Evolutionary conservation across 176 grass and related monocot species (phyloP).

Genomic region (Carex littledalei): DNA sequence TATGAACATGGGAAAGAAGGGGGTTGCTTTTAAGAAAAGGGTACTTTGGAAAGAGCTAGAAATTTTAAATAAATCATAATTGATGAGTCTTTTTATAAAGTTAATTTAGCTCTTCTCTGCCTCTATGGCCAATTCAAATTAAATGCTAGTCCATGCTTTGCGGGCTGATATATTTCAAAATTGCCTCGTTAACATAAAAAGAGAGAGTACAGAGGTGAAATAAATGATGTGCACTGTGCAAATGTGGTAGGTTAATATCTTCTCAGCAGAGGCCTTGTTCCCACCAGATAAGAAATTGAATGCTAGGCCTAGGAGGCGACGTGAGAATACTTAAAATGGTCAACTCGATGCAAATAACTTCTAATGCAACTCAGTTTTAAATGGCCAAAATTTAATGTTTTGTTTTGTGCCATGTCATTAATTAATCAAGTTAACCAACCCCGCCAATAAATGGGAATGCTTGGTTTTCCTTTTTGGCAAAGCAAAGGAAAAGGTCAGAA

Average conservation of each 20-base stretch:
- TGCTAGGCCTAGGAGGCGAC: too few relatives aligned
- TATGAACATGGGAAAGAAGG: constrained; percentile 15
- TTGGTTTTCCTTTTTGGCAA: neutral
- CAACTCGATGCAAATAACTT: neutral
- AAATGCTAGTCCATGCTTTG: neutral
- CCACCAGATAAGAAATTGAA: constrained; percentile 5
- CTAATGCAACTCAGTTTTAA: neutral
- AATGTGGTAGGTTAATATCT: neutral
- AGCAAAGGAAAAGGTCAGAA: neutral
- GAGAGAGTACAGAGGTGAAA: neutral
- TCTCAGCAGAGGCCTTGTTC: too few relatives aligned
- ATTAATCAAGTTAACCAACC: neutral
- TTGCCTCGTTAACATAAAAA: constrained; percentile 13
- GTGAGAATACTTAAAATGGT: neutral
- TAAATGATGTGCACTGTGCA: constrained; percentile 13
- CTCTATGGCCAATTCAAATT: constrained; percentile 11
- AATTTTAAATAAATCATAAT: constrained; percentile 21
- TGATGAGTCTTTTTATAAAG: constrained; percentile 20
- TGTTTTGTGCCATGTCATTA: neutral
- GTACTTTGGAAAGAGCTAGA: neutral
- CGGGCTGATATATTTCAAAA: neutral
- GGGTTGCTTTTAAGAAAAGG: constrained; percentile 24
- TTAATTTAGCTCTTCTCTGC: neutral
- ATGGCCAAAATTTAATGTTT: neutral
- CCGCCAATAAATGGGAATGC: neutral